A percentile compares a stretch with the other conserved stretches of the same genome.
These are phyloP conservation scores for Blastobotrys proliferans DNA, from an alignment of 1,139 yeast genomes.

Conservation along the genomic window DNA sequence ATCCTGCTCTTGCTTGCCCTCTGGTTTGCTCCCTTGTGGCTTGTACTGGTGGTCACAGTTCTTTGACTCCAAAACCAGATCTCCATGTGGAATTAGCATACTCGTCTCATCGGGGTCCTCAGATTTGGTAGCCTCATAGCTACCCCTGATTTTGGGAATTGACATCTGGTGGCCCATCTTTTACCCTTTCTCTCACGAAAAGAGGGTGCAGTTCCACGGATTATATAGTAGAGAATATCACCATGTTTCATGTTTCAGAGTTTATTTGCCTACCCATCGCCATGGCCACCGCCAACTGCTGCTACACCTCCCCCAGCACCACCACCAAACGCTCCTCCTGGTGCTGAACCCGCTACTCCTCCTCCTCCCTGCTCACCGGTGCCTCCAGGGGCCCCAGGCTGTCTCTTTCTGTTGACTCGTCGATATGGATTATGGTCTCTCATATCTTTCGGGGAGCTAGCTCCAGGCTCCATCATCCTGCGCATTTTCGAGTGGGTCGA, in stretches of 20 bases:
- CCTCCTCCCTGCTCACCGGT: slow-evolving; percentile 4
- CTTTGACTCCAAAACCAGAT: neutral
- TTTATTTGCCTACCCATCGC: neutral
- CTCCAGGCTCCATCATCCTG: too few species aligned
- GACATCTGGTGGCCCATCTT: neutral
- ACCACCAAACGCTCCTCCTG: neutral
- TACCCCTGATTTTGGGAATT: neutral
- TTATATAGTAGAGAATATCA: neutral
- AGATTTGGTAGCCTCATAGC: neutral
- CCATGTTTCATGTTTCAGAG: neutral
- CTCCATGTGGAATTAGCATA: neutral
- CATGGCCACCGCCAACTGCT: neutral
- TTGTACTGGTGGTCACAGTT: neutral
- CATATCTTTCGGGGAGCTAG: neutral
- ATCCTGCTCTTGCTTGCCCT: neutral
- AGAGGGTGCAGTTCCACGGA: neutral
- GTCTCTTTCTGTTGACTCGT: neutral
- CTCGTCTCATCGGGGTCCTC: neutral
- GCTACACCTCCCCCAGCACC: slow-evolving; percentile 1
- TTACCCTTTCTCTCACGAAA: too few species aligned
- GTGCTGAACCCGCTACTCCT: neutral
- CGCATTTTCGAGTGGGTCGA: too few species aligned
- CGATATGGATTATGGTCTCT: slow-evolving; percentile 6
- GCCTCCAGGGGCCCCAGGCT: slow-evolving; percentile 6
- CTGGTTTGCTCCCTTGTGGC: neutral